phyloP scores from a whole-genome alignment of 805 yeast species.

The Candida quercuum region DNA sequence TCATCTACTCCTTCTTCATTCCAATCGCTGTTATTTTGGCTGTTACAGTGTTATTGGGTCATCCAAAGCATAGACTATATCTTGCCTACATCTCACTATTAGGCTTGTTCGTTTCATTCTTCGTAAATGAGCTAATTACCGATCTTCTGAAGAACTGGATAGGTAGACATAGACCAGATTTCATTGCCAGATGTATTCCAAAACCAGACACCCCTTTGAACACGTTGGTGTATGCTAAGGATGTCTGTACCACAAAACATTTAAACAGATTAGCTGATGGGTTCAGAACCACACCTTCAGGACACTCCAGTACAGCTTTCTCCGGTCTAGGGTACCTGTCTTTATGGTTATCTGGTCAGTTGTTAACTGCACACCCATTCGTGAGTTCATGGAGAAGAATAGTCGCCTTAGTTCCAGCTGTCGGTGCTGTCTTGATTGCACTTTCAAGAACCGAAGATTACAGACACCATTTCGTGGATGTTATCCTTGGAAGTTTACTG shows the following conservation, averaged over 20 bases:
- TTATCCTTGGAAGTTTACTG: slow-evolving; percentile 62
- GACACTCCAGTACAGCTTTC: slow-evolving; percentile 70
- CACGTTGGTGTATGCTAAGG: slow-evolving; percentile 52
- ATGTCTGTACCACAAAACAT: slow-evolving; percentile 57
- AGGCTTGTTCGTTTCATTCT: slow-evolving; percentile 59
- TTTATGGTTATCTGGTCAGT: slow-evolving; percentile 66
- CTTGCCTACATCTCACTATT: slow-evolving; percentile 58
- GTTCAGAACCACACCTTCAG: slow-evolving; percentile 78
- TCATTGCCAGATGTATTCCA: slow-evolving; percentile 80
- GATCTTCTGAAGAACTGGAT: slow-evolving; percentile 76
- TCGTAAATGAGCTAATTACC: slow-evolving; percentile 58
- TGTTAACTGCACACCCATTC: slow-evolving; percentile 39
- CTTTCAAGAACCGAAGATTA: slow-evolving; percentile 86
- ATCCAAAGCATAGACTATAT: slow-evolving; percentile 50
- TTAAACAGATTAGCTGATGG: slow-evolving; percentile 51
- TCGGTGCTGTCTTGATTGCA: slow-evolving; percentile 75
- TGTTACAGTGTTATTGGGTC: slow-evolving; percentile 27
- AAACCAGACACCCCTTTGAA: slow-evolving; percentile 48
- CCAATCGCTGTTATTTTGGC: slow-evolving; percentile 40
- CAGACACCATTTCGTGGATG: slow-evolving; percentile 88
- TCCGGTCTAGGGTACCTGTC: slow-evolving; percentile 60
- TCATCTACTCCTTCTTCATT: slow-evolving; percentile 45
- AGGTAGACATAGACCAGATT: slow-evolving; percentile 91
- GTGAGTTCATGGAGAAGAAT: slow-evolving; percentile 62
- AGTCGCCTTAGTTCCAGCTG: slow-evolving; percentile 46